Percentiles rank a stretch among this genome's conserved stretches.
Evolutionary conservation across 2,329 filamentous ascomycete species (phyloP).

Genomic region (Diatrype stigma): DNA sequence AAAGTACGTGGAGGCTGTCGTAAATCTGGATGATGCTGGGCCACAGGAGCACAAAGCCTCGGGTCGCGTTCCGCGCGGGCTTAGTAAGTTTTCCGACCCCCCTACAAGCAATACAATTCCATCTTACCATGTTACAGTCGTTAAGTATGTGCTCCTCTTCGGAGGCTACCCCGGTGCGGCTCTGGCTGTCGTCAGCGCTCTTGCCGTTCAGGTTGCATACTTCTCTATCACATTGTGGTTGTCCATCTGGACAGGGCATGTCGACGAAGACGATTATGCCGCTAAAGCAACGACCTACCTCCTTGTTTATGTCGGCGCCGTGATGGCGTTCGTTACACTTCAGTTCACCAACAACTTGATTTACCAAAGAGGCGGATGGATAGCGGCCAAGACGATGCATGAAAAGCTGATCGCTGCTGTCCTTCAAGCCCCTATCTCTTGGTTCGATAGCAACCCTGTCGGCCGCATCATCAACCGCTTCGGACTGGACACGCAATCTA

Average conservation of each 20-base stretch:
- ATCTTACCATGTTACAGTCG: slow-evolving; percentile 4
- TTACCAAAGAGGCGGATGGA: slow-evolving; percentile 36
- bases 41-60: slow-evolving; percentile 15
- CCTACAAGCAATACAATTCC: background rate
- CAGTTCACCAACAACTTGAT: slow-evolving; percentile 15
- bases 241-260: slow-evolving; percentile 11
- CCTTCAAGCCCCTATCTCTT: slow-evolving; percentile 46
- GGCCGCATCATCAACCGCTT: slow-evolving; percentile 49
- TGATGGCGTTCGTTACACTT: slow-evolving; percentile 3
- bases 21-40: slow-evolving; percentile 7
- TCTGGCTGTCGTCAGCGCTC: slow-evolving; percentile 9
- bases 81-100: slow-evolving; percentile 5
- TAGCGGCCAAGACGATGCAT: slow-evolving; percentile 45
- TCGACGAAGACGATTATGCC: too few relatives aligned
- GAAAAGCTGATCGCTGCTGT: slow-evolving; percentile 43
- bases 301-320: slow-evolving; percentile 2
- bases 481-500: slow-evolving; percentile 47
- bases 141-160: slow-evolving; percentile 17
- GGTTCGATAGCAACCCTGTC: slow-evolving; percentile 48
- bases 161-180: slow-evolving; percentile 10
- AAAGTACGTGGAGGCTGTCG: background rate
- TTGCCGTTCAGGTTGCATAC: slow-evolving; percentile 19
- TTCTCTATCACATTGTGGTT: slow-evolving; percentile 18
- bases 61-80: slow-evolving; percentile 10
- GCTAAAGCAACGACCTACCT: slow-evolving; percentile 1